A percentile compares a stretch with the other conserved stretches of the same genome.
Evolutionary conservation across 768 basidiomycete genomes (phyloP).

Genomic region (Suillus subalutaceus): DNA sequence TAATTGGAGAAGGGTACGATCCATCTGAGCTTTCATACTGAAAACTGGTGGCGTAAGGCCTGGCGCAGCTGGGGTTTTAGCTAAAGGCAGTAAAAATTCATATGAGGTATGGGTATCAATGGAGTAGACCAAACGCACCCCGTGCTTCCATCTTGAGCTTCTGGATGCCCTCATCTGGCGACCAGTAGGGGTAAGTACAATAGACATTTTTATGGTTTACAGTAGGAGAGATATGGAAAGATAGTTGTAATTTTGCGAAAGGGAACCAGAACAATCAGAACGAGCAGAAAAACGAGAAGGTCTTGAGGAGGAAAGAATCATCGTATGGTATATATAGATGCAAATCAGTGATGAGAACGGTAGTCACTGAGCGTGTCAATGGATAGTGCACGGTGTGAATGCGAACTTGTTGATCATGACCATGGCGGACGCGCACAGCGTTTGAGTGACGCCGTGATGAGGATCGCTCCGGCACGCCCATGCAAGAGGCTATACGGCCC

Average conservation of each 20-base stretch:
- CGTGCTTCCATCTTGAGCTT: constrained; percentile 64
- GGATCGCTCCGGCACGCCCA: background rate
- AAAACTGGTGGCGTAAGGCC: constrained; percentile 67
- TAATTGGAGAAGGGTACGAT: constrained; percentile 69
- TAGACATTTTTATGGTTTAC: constrained; percentile 45
- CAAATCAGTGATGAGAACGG: background rate
- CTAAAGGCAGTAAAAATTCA: constrained; percentile 28
- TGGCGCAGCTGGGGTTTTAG: constrained; percentile 44
- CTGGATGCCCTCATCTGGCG: constrained; percentile 59
- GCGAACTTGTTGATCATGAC: background rate
- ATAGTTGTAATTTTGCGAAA: background rate
- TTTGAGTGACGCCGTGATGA: background rate
- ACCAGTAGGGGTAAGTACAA: constrained; percentile 71
- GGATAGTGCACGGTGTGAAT: background rate
- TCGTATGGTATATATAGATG: background rate
- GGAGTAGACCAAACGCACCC: constrained; percentile 39
- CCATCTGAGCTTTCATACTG: constrained; percentile 51
- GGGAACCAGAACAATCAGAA: background rate
- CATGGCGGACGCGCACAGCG: background rate
- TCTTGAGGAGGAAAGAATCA: background rate
- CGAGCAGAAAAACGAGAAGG: background rate
- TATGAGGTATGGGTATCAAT: constrained; percentile 6
- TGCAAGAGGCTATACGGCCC: background rate
- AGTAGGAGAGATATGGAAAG: background rate
- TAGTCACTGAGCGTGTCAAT: constrained; percentile 3